Evolutionary conservation across 2,329 filamentous ascomycete genomes (phyloP), one percentile per base, ranked within the genome.

Genomic region (Aspergillus caelatus): DNA sequence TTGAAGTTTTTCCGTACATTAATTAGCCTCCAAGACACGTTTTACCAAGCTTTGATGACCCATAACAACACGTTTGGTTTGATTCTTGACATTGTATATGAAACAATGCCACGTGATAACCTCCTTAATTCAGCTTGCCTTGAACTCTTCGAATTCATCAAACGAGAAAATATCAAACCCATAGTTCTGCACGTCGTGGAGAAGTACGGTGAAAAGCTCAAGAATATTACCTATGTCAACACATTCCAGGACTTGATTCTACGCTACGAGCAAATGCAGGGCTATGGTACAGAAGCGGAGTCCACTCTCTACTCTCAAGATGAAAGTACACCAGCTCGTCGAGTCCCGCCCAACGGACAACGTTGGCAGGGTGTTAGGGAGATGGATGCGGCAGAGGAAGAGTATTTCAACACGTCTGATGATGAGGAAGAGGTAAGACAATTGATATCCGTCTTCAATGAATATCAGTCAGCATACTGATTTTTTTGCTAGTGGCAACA

Each of bases 1-100:
- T 86, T 99, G 69, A 95, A 97, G 75, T 97, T 97, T 80, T 94
- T 98, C 81, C 91, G 94, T 39, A 92, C 91, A 52, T 87, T 96
- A 65, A 86, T 97, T 62, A 89, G 89, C 53, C 84, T 97, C 43
- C 90, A 95, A 72, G 94, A 98, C 74, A 93, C 96, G 60, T 96
- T 95, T 70, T 97, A 97, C 76, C 89, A 93, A 72, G 90, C 89
- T 60, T 90, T 97, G 70, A 86, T 98, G 70, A 91, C 90, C 30
- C 88, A 93, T 69, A 91, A 94, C 74, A 88, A 89, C 64, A 88
- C 95, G 0, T 89, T 98, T 63, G 91, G 91, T 46, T 91, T 93
- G 0, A 91, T 98, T 39, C 83, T 99, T 16, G 88, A 95, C 68
- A 89, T 97, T 43, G 86, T 98, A 39, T 86, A 91, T 61, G 88